Conservation (phyloP, 169 alveolate species). For the Theileria sp. region DNA sequence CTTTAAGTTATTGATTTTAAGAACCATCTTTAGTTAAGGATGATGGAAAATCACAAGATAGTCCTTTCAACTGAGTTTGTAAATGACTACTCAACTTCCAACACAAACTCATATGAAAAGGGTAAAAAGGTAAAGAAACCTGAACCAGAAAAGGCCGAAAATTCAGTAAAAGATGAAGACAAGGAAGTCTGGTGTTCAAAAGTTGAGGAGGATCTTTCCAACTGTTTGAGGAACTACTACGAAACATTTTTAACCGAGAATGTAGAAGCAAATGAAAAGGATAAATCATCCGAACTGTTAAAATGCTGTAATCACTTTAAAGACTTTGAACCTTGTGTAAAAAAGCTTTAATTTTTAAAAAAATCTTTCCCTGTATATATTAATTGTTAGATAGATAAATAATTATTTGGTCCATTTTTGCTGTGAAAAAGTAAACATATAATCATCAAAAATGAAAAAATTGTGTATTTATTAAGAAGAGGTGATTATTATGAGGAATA, state of each 20-base stretch:
- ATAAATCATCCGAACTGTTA: conserved; percentile 21
- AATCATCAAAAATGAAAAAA: neutral
- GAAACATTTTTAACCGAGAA: conserved; percentile 9
- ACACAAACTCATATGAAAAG: conserved; percentile 27
- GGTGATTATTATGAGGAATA: neutral
- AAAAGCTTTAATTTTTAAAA: conserved; percentile 5
- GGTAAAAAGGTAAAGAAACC: neutral
- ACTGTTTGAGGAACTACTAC: conserved; percentile 30
- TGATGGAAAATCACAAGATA: conserved; percentile 38
- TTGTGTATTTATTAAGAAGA: neutral
- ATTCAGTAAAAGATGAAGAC: neutral
- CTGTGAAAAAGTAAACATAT: neutral
- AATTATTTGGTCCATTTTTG: neutral
- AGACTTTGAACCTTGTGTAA: conserved; percentile 52
- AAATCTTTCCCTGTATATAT: neutral
- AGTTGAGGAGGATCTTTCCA: conserved; percentile 28
- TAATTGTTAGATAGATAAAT: neutral
- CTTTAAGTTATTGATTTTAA: conserved; percentile 3
- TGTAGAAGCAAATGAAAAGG: neutral
- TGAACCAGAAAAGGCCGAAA: neutral
- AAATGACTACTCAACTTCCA: conserved; percentile 38
- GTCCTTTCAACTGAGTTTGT: conserved; percentile 46
- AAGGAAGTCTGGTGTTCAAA: conserved; percentile 15
- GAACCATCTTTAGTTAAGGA: neutral
- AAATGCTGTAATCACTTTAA: conserved; percentile 43